Base-by-base conservation (phyloP, 139 green algal genomes). In the Chlorella vulgaris region DNA sequence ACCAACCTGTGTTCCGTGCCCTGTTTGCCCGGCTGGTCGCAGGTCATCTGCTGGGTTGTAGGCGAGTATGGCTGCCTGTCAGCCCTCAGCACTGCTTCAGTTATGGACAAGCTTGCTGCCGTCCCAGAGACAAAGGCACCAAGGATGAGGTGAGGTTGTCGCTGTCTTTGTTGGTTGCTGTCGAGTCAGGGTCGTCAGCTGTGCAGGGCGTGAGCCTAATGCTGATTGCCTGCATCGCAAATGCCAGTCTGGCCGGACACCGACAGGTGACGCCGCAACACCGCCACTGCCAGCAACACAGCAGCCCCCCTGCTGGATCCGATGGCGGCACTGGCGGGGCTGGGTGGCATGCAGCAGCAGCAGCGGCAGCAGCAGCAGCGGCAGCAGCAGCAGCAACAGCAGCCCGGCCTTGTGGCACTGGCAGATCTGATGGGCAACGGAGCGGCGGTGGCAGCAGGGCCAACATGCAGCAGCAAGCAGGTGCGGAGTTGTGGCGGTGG, bases 31-130 rank as follows among this genome's bases (percentile, higher is more conserved):
- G n/a, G n/a, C n/a, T n/a, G n/a, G n/a, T n/a, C n/a, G n/a, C 88
- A 94, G 87, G 91, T 96, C 29, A 91, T 94, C 39, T 92, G 89
- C 70, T 98, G 94, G 95, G 94, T 98, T 69, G 80, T 98, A 70
- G 96, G 96, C 42, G 96, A 98, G 88, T 99, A 97, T 81, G 96
- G 95, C 15, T 92, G 33, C 86, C 85, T 69, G 51, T 43, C 62
- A 18, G 22, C 51, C 19, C 28, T 28, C 21, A 85, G 76, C 26
- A 53, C 84, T 4, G 80, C 82, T 21, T 80, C 85, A 24, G 87
- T 91, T 8, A 82, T 89, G 60, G 85, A 92, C 50, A 80, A 83
- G 31, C 86, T 97, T 42, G 88, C 80, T 38, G 81, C 87, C 28
- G 76, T 94, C 5, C 60, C 70, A 1, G 89, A 92, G 40, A 69